phyloP scores from a whole-genome alignment of 495 filamentous ascomycete species.

The Tuber borchii region DNA sequence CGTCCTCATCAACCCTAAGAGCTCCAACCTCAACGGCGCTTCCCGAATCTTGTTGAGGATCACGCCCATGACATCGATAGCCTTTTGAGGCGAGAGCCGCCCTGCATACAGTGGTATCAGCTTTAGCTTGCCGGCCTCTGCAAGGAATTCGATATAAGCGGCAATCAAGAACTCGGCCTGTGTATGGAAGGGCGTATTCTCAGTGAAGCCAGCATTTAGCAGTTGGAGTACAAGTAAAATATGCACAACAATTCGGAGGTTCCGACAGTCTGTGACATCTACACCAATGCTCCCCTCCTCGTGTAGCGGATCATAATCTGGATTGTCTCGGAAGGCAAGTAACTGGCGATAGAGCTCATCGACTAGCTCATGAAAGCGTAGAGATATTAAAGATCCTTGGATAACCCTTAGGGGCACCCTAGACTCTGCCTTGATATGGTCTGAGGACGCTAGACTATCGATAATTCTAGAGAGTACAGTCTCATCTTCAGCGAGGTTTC shows the following conservation, averaged over 20 bases:
- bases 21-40: slow-evolving; percentile 48
- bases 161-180: slow-evolving; percentile 60
- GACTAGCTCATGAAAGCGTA: slow-evolving; percentile 28
- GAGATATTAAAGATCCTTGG: slow-evolving; percentile 38
- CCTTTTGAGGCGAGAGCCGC: slow-evolving; percentile 54
- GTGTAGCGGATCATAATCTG: slow-evolving; percentile 28
- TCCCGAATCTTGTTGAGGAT: slow-evolving; percentile 60
- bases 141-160: slow-evolving; percentile 72
- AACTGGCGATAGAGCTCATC: slow-evolving; percentile 33
- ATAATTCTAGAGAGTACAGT: slow-evolving; percentile 37
- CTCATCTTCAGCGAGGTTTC: slow-evolving; percentile 19
- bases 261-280: slow-evolving; percentile 26
- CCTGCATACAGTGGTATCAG: slow-evolving; percentile 82
- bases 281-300: slow-evolving; percentile 26
- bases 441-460: slow-evolving; percentile 28
- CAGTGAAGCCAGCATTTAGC: slow-evolving; percentile 43
- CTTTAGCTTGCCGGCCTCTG: slow-evolving; percentile 60
- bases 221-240: slow-evolving; percentile 50
- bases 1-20: slow-evolving; percentile 52
- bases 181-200: slow-evolving; percentile 35
- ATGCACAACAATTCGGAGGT: slow-evolving; percentile 57
- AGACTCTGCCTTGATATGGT: slow-evolving; percentile 19
- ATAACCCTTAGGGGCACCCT: slow-evolving; percentile 37
- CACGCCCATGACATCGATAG: slow-evolving; percentile 47
- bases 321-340: slow-evolving; percentile 16